Base-by-base conservation (phyloP, 768 basidiomycete genomes). In the Chiua virens region DNA sequence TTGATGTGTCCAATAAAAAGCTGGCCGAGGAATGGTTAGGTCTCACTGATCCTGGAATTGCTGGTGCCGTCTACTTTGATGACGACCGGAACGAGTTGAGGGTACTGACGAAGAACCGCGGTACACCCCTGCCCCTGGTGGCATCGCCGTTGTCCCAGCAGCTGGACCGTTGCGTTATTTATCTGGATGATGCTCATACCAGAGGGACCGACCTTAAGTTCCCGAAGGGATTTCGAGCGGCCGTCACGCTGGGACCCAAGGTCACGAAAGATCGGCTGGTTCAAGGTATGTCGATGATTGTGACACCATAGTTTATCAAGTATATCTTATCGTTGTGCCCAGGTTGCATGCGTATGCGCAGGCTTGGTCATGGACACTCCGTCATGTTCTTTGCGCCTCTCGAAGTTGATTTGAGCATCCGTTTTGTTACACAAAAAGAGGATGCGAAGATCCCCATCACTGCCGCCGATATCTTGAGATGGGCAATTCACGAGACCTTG, bases 301-400 rank as follows among this genome's bases (percentile, higher is more conserved):
- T 13, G 30, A 30, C 8, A 8, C 25, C 25, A 27, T 27, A 8
- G 25, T 27, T 27, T 27, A 27, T 27, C 25, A 27, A 27, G 25
- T 27, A 8, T 27, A 27, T 27, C 25, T 27, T 27, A 27, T 27
- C 4, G 25, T 8, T 27, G 25, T 27, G 25, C 5, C 30, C 21
- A 40, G 47, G 80, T 74, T 79, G 78, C 38, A 79, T 79, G 79
- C 67, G 76, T 4, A 78, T 79, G 78, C 68, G 79, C 10, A 70
- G 71, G 52, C 68, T 80, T 0, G 78, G 77, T 13, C 52, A 60
- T 8, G 74, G 72, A 0, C 79, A 80, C 43, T 73, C 76, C 4
- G 56, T 79, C 8, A 61, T 74, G 47, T 79, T 80, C 50, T 75
- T 75, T 37, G 75, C 76, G 2, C 71, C 78, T 20, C 59, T 56